phyloP scores from a whole-genome alignment of 495 filamentous ascomycete species.

The Massariosphaeria phaeospora region DNA sequence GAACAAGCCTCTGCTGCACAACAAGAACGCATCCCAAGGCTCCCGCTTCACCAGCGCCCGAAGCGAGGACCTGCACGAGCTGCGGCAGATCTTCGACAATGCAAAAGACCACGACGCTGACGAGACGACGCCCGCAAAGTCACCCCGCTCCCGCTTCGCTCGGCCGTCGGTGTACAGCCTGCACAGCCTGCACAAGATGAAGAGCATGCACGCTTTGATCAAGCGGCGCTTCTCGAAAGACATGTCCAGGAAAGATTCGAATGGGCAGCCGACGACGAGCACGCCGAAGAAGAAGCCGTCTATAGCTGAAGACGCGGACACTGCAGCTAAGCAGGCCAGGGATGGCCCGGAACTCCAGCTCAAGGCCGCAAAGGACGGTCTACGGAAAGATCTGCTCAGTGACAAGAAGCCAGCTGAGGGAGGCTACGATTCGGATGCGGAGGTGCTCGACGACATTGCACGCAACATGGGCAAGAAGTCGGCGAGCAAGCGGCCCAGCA shows the following conservation, averaged over 20 bases:
- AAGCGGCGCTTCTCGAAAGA: constrained; percentile 25
- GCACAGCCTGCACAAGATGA: constrained; percentile 27
- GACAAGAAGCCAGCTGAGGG: constrained; percentile 28
- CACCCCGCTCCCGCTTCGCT: not conserved
- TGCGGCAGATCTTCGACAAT: constrained; percentile 30
- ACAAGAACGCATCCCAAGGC: not conserved
- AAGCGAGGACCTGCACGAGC: constrained; percentile 26
- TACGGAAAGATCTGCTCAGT: constrained; percentile 31
- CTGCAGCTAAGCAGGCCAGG: constrained; percentile 16
- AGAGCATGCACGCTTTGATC: constrained; percentile 28
- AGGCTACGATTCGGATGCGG: constrained; percentile 33
- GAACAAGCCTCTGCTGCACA: constrained; percentile 14
- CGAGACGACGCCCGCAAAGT: not conserved
- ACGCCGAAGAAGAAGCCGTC: not conserved
- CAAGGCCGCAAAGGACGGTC: constrained; percentile 26
- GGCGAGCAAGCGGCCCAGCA: constrained; percentile 21
- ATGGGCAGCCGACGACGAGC: not conserved
- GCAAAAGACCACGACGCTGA: constrained; percentile 11
- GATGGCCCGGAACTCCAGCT: constrained; percentile 25
- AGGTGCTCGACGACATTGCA: constrained; percentile 28
- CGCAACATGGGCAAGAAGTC: constrained; percentile 20
- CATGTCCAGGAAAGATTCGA: not conserved
- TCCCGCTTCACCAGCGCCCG: constrained; percentile 29
- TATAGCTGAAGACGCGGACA: not conserved
- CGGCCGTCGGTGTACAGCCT: constrained; percentile 12